Base-by-base conservation (phyloP, 352 stramenopile species). In the Pythium folliculosum region DNA sequence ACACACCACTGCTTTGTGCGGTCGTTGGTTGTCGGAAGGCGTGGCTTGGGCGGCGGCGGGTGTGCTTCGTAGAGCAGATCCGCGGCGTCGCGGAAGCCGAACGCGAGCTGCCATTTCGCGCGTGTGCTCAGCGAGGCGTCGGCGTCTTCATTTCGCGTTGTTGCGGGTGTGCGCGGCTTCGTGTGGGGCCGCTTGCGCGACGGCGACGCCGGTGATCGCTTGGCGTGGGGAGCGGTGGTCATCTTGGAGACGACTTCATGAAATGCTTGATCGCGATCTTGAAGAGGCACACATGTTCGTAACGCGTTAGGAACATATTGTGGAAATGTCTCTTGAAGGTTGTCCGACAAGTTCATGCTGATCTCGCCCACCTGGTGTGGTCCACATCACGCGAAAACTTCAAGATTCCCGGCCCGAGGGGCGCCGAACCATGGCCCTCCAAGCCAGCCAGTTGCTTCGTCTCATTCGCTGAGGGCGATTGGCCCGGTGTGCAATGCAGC, bases 81-180 rank as follows among this genome's bases (percentile, higher is more conserved):
- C 17, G 82, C 47, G 35, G 79, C 71, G 27, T 71, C 76, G 72
- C 78, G 82, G 56, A 94, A 94, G 13, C 85, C 81, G 48, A 77
- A 92, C 23, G 63, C 60, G 12, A 86, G 56, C 14, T 81, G 77
- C 85, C 85, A 92, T 27, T 76, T 53, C 53, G 60, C 60, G n/a
- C 47, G 51, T 13, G 59, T 54, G 22, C 35, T 55, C 35, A 50
- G 35, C 35, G 35, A 6, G 12, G 35, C 12, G 35, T 6, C 35
- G 35, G 35, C 35, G 12, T 6, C 12, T 6, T 12, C 38, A 40
- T 40, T 21, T 25, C 19, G 37, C 10, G 38, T 21, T 23, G 16
- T 45, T 5, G n/a, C 25, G 10, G 50, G 50, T 22, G 61, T 61
- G 12, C 21, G 44, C 0, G 61, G 25, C 51, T 52, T 17, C 10